Evolutionary conservation across 805 yeast species (phyloP).

Genomic region (Spathaspora girioi): DNA sequence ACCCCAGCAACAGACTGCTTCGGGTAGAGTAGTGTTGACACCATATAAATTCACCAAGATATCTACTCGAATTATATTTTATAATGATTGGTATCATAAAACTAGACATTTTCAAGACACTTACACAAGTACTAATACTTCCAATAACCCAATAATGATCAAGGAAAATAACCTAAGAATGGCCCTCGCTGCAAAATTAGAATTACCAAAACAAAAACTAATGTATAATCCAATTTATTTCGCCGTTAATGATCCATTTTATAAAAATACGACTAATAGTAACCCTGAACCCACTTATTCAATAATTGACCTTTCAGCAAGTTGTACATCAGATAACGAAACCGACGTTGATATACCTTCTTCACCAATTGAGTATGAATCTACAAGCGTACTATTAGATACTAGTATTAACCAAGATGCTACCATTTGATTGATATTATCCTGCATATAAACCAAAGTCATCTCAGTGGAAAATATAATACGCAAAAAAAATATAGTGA

Average conservation of each 20-base stretch:
- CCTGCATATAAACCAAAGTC: neutral
- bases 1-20: constrained; percentile 1
- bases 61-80: constrained; percentile 22
- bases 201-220: constrained; percentile 7
- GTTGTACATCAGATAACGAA: neutral
- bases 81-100: constrained; percentile 32
- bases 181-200: constrained; percentile 15
- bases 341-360: constrained; percentile 1
- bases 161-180: constrained; percentile 10
- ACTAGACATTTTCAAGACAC: constrained; percentile 12
- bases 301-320: constrained; percentile 8
- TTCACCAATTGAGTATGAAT: constrained; percentile 3
- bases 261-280: constrained; percentile 3
- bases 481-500: neutral
- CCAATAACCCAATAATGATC: neutral
- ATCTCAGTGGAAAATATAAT: neutral
- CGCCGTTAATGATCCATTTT: constrained; percentile 16
- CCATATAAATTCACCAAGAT: constrained; percentile 10
- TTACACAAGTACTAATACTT: neutral
- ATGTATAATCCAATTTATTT: constrained; percentile 18
- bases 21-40: constrained; percentile 12
- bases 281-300: neutral
- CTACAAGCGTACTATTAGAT: constrained; percentile 1
- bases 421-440: neutral
- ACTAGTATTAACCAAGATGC: neutral